Conservation (phyloP, 169 alveolate species). For the Eimeria zaria region DNA sequence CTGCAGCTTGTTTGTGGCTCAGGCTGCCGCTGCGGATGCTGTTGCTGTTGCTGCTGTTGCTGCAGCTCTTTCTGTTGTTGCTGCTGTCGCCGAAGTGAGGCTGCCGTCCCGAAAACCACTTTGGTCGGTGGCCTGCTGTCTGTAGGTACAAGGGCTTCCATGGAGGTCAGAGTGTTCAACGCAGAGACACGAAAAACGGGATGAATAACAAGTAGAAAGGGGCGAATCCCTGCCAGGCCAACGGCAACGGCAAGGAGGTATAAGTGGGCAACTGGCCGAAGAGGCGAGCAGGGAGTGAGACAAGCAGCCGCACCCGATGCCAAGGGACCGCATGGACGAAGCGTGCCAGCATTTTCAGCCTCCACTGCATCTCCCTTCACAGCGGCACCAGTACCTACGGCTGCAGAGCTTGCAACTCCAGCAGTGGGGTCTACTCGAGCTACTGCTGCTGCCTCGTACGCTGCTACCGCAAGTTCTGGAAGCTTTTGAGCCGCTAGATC, state of each 20-base stretch:
- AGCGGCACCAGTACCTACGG: not conserved
- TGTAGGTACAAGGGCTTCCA: conserved; percentile 24
- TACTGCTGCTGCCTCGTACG: not conserved
- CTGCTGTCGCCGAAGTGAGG: not conserved
- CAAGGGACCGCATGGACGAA: not conserved
- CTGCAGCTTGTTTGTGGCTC: not conserved
- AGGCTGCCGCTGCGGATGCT: conserved; percentile 24
- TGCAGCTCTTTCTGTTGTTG: not conserved
- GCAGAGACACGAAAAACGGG: conserved; percentile 44
- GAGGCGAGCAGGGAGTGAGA: conserved; percentile 8
- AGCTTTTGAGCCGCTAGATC: not conserved
- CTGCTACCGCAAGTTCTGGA: not conserved
- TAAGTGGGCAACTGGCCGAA: conserved; percentile 29
- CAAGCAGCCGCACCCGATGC: not conserved
- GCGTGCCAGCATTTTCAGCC: not conserved
- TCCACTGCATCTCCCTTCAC: not conserved
- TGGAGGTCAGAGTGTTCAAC: conserved; percentile 5
- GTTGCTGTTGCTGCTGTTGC: not conserved
- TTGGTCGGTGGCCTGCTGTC: conserved; percentile 17
- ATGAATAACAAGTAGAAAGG: not conserved
- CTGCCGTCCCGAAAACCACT: not conserved
- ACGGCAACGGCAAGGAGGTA: conserved; percentile 42
- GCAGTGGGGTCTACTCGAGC: not conserved
- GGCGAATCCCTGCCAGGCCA: conserved; percentile 31
- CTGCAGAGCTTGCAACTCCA: not conserved